Evolutionary conservation across 352 stramenopile species (phyloP).

Genomic region (Phytophthora palmivora): DNA sequence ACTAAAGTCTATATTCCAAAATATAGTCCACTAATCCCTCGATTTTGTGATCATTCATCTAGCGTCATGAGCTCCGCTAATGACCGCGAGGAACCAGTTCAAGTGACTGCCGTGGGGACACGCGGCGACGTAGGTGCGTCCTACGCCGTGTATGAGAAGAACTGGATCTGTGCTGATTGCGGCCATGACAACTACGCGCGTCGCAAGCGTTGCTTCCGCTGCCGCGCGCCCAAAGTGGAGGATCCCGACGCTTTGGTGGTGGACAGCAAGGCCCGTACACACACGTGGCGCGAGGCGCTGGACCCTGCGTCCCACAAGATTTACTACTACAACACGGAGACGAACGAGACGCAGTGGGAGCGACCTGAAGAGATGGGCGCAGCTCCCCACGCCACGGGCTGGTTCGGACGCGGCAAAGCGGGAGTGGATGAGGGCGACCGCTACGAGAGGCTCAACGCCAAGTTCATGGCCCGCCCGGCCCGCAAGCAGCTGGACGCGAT

Average conservation of each 20-base stretch:
- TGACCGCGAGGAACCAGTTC: constrained; percentile 47
- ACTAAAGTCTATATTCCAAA: background rate
- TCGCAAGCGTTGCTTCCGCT: constrained; percentile 79
- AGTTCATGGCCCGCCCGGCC: constrained; percentile 86
- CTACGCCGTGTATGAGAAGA: constrained; percentile 92
- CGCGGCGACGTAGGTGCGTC: constrained; percentile 83
- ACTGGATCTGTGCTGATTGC: constrained; percentile 90
- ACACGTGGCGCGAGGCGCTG: constrained; percentile 91
- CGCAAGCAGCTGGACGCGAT: constrained; percentile 93
- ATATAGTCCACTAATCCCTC: background rate
- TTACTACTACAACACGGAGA: constrained; percentile 95
- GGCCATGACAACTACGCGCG: constrained; percentile 89
- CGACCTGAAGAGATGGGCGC: constrained; percentile 91
- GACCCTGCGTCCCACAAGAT: constrained; percentile 91
- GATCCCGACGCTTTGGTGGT: constrained; percentile 66
- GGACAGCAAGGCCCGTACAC: constrained; percentile 52
- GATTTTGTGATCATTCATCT: background rate
- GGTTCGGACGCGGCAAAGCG: constrained; percentile 92
- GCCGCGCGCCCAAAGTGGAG: constrained; percentile 76
- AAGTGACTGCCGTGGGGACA: constrained; percentile 82
- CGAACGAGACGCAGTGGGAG: constrained; percentile 90
- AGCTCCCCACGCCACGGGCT: constrained; percentile 90
- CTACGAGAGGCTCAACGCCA: constrained; percentile 87
- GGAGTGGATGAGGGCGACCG: constrained; percentile 69
- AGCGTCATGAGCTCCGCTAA: constrained; percentile 8